These are phyloP conservation scores for Mycena rebaudengoi DNA, from an alignment of 768 basidiomycete genomes.

Conservation along the genomic window DNA sequence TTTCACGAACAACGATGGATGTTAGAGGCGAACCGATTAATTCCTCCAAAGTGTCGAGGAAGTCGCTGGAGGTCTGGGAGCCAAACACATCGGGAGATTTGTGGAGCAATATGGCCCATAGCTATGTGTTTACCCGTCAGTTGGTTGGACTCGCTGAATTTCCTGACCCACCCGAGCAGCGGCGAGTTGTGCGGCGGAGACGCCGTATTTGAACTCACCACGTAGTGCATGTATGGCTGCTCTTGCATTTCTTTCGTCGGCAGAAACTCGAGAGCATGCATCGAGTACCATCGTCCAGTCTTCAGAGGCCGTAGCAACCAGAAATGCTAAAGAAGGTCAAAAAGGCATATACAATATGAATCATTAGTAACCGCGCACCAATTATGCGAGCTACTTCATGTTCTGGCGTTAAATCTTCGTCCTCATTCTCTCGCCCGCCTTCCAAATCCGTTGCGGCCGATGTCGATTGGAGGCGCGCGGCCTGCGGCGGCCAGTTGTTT, in stretches of 20 bases:
- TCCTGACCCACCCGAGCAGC: slow-evolving; percentile 69
- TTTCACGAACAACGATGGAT: slow-evolving; percentile 66
- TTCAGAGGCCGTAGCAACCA: slow-evolving; percentile 80
- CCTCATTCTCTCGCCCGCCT: too few species aligned
- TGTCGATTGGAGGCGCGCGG: too few species aligned
- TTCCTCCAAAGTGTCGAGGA: slow-evolving; percentile 81
- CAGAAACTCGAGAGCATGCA: slow-evolving; percentile 83
- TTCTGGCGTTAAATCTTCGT: too few species aligned
- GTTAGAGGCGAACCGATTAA: slow-evolving; percentile 67
- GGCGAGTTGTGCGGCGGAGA: slow-evolving; percentile 76
- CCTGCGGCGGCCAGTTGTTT: too few species aligned
- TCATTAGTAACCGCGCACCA: background rate
- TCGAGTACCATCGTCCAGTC: slow-evolving; percentile 85
- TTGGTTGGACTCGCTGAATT: background rate
- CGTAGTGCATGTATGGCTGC: slow-evolving; percentile 85
- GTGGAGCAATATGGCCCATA: slow-evolving; percentile 91
- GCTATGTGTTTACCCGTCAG: slow-evolving; percentile 41
- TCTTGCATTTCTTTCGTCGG: slow-evolving; percentile 75
- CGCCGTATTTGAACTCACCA: slow-evolving; percentile 86
- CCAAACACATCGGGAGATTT: slow-evolving; percentile 80
- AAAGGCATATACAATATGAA: background rate
- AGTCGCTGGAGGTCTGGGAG: slow-evolving; percentile 74
- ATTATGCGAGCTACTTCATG: too few species aligned
- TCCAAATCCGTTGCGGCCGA: too few species aligned
- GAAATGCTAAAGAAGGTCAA: slow-evolving; percentile 39